These are phyloP conservation scores for Tolypocladium inflatum DNA, from an alignment of 2,329 filamentous ascomycete genomes.

Conservation along the genomic window DNA sequence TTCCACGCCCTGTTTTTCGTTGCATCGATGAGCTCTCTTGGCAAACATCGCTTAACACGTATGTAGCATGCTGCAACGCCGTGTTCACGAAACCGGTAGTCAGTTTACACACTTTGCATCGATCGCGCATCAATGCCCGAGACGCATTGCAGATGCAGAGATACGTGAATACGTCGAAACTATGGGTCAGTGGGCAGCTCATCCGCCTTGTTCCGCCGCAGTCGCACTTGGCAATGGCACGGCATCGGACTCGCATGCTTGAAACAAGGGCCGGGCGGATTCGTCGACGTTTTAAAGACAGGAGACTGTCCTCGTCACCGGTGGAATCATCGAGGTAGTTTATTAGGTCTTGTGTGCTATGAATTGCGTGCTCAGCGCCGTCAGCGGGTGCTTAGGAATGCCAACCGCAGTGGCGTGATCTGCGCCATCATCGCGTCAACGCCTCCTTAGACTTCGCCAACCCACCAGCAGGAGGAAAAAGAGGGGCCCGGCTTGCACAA, in stretches of 20 bases:
- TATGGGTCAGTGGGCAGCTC: not conserved
- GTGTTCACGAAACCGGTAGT: not conserved
- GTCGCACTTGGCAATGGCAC: not conserved
- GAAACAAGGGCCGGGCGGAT: not conserved
- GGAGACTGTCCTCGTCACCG: not conserved
- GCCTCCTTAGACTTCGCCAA: not conserved
- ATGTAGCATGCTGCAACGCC: not conserved
- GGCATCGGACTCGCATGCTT: not conserved
- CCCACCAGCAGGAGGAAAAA: not conserved
- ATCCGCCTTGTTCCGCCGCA: not conserved
- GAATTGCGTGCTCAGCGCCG: not conserved
- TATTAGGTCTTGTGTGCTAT: not conserved
- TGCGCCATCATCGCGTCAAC: slow-evolving; percentile 9
- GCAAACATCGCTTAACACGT: not conserved
- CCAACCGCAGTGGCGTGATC: slow-evolving; percentile 9
- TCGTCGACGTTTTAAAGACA: not conserved
- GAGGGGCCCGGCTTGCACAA: not conserved
- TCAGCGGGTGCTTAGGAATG: not conserved
- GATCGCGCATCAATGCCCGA: not conserved
- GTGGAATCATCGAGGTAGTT: not conserved
- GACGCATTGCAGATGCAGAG: not conserved
- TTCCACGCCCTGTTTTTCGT: no score
- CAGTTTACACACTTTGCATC: not conserved
- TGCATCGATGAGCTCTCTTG: not conserved
- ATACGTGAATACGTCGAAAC: not conserved